Conservation (phyloP, 257 asterid species). For the Handroanthus guayacan region DNA sequence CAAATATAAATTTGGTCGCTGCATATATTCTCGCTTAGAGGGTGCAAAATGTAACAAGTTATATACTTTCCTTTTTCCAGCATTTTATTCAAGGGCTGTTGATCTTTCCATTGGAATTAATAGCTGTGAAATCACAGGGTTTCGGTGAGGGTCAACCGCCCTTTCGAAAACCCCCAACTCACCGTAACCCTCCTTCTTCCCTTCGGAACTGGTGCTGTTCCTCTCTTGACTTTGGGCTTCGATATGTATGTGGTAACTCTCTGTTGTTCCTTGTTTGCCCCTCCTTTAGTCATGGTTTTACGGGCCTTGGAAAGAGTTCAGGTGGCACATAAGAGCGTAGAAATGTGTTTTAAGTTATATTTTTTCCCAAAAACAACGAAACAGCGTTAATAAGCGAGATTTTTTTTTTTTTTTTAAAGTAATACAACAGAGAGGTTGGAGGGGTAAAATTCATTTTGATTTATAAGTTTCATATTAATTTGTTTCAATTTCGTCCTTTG, state of each 20-base stretch:
- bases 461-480: no score
- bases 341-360: no score
- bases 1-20: neutral
- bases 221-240: no score
- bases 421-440: no score
- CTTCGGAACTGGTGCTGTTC: neutral
- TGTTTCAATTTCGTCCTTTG: no score
- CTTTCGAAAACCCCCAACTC: slow-evolving; percentile 26
- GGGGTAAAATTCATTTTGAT: no score
- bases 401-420: no score
- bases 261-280: neutral
- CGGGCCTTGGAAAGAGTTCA: no score
- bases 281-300: neutral
- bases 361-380: no score
- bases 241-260: no score
- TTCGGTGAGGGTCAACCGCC: slow-evolving; percentile 41
- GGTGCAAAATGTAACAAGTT: neutral
- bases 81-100: neutral
- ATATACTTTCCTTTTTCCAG: neutral
- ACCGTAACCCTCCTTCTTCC: slow-evolving; percentile 26
- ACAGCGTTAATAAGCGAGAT: no score
- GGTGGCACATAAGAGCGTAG: neutral
- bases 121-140: slow-evolving; percentile 30
- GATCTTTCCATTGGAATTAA: neutral
- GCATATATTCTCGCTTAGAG: neutral